Evolutionary conservation across 257 asterid species (phyloP).

Genomic region (Dorcoceras hygrometricum): DNA sequence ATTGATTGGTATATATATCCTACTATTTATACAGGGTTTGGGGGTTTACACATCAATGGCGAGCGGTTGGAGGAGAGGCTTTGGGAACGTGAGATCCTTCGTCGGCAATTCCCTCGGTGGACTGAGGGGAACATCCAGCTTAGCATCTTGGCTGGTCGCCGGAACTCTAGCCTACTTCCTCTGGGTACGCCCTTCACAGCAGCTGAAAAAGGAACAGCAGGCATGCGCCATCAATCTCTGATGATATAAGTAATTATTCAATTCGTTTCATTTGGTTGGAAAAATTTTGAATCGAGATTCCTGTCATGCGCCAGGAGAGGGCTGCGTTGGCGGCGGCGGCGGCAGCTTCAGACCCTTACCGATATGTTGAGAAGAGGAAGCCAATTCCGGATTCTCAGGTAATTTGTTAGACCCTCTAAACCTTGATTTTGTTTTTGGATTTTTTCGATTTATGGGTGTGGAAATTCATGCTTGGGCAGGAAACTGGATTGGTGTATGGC

Average conservation of each 20-base stretch:
- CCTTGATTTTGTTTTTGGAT: conserved; percentile 21
- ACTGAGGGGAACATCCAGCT: conserved; percentile 72
- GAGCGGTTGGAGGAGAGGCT: conserved; percentile 56
- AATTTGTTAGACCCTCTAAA: neutral
- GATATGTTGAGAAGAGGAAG: conserved; percentile 70
- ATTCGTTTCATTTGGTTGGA: neutral
- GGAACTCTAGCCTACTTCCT: conserved; percentile 95
- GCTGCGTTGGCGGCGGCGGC: conserved; percentile 91
- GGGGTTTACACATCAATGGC: no score
- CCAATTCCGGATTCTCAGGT: conserved; percentile 95
- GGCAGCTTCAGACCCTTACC: conserved; percentile 60
- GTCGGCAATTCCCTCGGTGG: conserved; percentile 83
- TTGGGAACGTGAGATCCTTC: conserved; percentile 71
- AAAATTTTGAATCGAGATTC: neutral
- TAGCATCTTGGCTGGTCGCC: conserved; percentile 93
- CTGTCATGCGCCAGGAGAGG: conserved; percentile 47
- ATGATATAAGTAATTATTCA: neutral
- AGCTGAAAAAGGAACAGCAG: conserved; percentile 80
- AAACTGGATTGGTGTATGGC: conserved; percentile 74
- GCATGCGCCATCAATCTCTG: conserved; percentile 21
- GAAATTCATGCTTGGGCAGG: conserved; percentile 38
- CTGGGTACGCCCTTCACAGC: conserved; percentile 90
- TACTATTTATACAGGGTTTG: no score
- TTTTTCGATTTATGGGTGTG: conserved; percentile 10
- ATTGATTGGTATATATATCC: no score